Evolutionary conservation across 371 early-diverging fungal genomes (phyloP).

Genomic region (Haplosporangium sp.): DNA sequence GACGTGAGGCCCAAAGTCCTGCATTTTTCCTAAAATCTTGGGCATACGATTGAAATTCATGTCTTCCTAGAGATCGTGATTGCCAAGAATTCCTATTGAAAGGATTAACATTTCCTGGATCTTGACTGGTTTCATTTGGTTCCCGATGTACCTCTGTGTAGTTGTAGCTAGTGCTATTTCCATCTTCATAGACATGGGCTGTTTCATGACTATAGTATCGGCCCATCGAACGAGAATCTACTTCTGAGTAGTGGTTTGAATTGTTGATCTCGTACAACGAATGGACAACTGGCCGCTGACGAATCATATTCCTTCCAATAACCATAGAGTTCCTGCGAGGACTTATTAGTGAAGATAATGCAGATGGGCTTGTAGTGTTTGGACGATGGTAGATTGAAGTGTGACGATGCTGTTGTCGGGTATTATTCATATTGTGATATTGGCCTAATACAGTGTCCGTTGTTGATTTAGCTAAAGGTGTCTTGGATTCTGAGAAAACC

Average conservation of each 20-base stretch:
- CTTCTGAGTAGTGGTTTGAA: neutral
- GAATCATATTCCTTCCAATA: constrained; percentile 9
- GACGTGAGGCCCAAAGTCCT: constrained; percentile 16
- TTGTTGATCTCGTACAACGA: neutral
- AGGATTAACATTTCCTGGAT: neutral
- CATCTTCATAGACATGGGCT: neutral
- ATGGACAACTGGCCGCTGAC: neutral
- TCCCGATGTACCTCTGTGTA: neutral
- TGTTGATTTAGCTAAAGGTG: constrained; percentile 12
- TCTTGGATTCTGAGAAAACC: neutral
- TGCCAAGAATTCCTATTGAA: neutral
- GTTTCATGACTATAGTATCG: neutral
- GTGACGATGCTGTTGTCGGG: constrained; percentile 12
- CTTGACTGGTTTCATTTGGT: neutral
- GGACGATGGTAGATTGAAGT: neutral
- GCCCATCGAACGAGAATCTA: neutral
- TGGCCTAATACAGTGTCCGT: constrained; percentile 11
- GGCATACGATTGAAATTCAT: constrained; percentile 33
- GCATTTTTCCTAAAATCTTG: constrained; percentile 38
- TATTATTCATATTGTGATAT: neutral
- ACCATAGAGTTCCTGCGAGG: constrained; percentile 18
- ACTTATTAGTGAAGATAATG: neutral
- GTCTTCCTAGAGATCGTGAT: constrained; percentile 10
- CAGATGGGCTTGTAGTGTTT: constrained; percentile 3
- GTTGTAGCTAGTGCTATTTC: neutral